These are phyloP conservation scores for Penicillium simplicissimum DNA, from an alignment of 495 filamentous ascomycete species.

Conservation along the genomic window DNA sequence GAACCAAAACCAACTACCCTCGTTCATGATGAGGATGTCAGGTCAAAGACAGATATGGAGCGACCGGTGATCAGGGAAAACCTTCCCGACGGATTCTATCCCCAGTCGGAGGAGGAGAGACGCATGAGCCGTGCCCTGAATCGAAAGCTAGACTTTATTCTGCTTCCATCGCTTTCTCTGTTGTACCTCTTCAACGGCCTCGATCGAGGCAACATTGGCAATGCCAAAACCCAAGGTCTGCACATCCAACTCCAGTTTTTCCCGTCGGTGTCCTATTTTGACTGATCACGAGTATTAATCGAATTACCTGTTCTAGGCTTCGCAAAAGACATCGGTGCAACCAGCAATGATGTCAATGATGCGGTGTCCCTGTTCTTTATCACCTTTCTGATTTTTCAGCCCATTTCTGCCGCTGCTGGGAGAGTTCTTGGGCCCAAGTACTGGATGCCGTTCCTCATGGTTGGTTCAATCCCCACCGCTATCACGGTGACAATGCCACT, in stretches of 20 bases:
- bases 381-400: slow-evolving; percentile 58
- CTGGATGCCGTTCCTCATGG: slow-evolving; percentile 59
- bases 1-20: background rate
- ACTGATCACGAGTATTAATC: background rate
- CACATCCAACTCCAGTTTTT: background rate
- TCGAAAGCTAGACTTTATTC: slow-evolving; percentile 43
- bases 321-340: slow-evolving; percentile 46
- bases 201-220: slow-evolving; percentile 55
- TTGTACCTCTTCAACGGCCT: slow-evolving; percentile 54
- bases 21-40: slow-evolving; percentile 2
- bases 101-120: slow-evolving; percentile 12
- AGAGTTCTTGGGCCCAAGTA: slow-evolving; percentile 48
- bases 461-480: slow-evolving; percentile 2
- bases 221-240: slow-evolving; percentile 43
- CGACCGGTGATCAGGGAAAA: background rate
- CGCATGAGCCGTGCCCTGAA: slow-evolving; percentile 5
- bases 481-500: background rate
- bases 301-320: slow-evolving; percentile 35
- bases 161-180: slow-evolving; percentile 53
- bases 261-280: background rate
- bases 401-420: slow-evolving; percentile 56
- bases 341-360: slow-evolving; percentile 51
- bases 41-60: background rate
- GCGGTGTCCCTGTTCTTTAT: slow-evolving; percentile 57
- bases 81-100: slow-evolving; percentile 5